A percentile compares a stretch with the other conserved stretches of the same genome.
Evolutionary conservation across 1,284 basidiomycete species (phyloP).

Genomic region (Moesziomyces sp.): DNA sequence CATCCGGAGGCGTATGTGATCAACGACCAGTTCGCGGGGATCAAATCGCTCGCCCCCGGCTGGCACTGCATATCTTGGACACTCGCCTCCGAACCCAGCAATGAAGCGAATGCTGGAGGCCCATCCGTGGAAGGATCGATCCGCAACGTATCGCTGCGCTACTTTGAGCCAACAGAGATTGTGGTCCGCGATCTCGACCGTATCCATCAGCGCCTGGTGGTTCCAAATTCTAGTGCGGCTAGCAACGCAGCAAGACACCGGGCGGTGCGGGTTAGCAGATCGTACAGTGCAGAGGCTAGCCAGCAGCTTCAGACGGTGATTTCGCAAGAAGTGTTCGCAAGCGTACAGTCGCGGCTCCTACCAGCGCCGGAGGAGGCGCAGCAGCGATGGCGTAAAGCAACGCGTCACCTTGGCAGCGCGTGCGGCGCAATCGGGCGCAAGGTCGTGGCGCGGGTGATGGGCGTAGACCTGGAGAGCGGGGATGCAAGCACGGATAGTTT

Average conservation of each 20-base stretch:
- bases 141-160: constrained; percentile 14
- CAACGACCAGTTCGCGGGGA: constrained; percentile 34
- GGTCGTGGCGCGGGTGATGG: constrained; percentile 30
- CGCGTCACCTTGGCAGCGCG: constrained; percentile 7
- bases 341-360: constrained; percentile 23
- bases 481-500: constrained; percentile 28
- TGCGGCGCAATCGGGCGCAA: constrained; percentile 9
- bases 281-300: constrained; percentile 1
- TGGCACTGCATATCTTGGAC: constrained; percentile 48
- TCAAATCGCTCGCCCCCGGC: constrained; percentile 36
- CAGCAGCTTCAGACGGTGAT: constrained; percentile 1
- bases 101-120: background rate
- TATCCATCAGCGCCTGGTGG: constrained; percentile 14
- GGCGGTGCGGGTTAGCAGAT: background rate
- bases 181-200: constrained; percentile 23
- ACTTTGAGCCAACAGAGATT: constrained; percentile 19
- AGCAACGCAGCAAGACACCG: background rate
- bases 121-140: constrained; percentile 4
- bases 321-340: constrained; percentile 18
- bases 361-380: constrained; percentile 12
- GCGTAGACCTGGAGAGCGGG: constrained; percentile 13
- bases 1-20: constrained; percentile 28
- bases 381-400: constrained; percentile 22
- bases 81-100: constrained; percentile 1
- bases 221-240: background rate